Conservation (phyloP, 2,329 filamentous ascomycete species). For the Penicillium sp. region DNA sequence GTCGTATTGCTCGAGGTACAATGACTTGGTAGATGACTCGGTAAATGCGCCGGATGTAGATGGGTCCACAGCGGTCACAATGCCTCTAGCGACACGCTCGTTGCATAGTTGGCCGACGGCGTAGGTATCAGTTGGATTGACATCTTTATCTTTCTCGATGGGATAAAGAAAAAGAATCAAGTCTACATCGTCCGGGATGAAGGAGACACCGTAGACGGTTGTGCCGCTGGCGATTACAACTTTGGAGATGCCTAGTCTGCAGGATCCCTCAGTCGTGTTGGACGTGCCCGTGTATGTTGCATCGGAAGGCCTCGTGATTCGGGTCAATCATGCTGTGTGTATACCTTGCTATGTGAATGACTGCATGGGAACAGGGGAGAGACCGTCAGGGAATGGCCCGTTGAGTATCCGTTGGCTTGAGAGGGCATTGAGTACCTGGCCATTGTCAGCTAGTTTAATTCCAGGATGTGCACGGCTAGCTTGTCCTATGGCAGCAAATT, state of each 20-base stretch:
- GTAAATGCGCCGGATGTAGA: constrained; percentile 62
- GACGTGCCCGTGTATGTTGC: constrained; percentile 59
- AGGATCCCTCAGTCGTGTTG: constrained; percentile 63
- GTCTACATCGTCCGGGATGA: constrained; percentile 57
- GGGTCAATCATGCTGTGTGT: constrained; percentile 61
- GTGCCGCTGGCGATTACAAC: constrained; percentile 60
- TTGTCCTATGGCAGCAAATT: constrained; percentile 49
- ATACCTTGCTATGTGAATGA: constrained; percentile 62
- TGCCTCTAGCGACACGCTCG: constrained; percentile 57
- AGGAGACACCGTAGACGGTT: constrained; percentile 63
- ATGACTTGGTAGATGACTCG: constrained; percentile 64
- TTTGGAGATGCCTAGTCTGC: constrained; percentile 61
- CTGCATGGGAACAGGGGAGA: constrained; percentile 54
- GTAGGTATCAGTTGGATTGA: constrained; percentile 62
- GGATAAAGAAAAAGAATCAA: constrained; percentile 60
- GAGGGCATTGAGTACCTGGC: constrained; percentile 57
- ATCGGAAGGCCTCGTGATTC: constrained; percentile 58
- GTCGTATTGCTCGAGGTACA: constrained; percentile 59
- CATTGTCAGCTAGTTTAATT: constrained; percentile 56
- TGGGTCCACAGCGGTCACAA: constrained; percentile 55
- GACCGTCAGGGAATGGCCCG: constrained; percentile 34
- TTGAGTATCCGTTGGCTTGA: constrained; percentile 56
- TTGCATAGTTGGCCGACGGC: constrained; percentile 60
- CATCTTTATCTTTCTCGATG: constrained; percentile 58
- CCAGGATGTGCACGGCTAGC: constrained; percentile 51